Conservation (phyloP, 805 yeast genomes). For the Candida endomychidarum region DNA sequence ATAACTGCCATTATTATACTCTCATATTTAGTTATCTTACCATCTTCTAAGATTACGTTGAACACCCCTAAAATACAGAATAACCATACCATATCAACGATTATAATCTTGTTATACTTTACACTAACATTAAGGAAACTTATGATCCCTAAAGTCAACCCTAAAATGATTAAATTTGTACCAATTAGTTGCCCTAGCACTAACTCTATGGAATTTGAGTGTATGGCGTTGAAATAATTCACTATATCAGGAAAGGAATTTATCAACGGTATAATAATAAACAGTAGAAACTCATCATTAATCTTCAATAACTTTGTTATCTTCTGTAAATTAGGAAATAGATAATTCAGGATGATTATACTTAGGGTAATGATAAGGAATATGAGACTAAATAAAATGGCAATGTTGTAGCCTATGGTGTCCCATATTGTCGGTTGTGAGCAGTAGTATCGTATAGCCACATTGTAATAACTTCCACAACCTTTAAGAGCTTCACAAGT, state of each 20-base stretch:
- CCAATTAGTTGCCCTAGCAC: conserved; percentile 41
- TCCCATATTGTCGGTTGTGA: background rate
- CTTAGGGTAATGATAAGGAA: conserved; percentile 27
- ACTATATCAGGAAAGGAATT: conserved; percentile 40
- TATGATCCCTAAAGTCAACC: conserved; percentile 36
- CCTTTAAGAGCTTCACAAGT: conserved; percentile 13
- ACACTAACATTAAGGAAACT: conserved; percentile 21
- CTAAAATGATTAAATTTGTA: conserved; percentile 31
- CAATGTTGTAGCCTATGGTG: conserved; percentile 3
- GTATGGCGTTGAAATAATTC: conserved; percentile 32
- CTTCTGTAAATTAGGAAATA: conserved; percentile 30
- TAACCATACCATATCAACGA: conserved; percentile 32
- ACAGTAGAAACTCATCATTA: conserved; percentile 31
- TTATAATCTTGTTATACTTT: conserved; percentile 17
- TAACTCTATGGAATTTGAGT: conserved; percentile 28
- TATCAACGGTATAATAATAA: conserved; percentile 34
- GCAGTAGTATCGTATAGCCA: conserved; percentile 34
- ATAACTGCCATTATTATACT: conserved; percentile 25
- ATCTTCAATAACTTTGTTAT: conserved; percentile 24
- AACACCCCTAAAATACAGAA: conserved; percentile 26
- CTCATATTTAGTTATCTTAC: conserved; percentile 31
- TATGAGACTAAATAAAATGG: conserved; percentile 16
- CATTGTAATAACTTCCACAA: conserved; percentile 19
- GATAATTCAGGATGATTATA: conserved; percentile 33
- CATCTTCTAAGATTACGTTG: conserved; percentile 32